phyloP scores from a whole-genome alignment of 176 grass and related monocot genomes.

The Musa itinerans region DNA sequence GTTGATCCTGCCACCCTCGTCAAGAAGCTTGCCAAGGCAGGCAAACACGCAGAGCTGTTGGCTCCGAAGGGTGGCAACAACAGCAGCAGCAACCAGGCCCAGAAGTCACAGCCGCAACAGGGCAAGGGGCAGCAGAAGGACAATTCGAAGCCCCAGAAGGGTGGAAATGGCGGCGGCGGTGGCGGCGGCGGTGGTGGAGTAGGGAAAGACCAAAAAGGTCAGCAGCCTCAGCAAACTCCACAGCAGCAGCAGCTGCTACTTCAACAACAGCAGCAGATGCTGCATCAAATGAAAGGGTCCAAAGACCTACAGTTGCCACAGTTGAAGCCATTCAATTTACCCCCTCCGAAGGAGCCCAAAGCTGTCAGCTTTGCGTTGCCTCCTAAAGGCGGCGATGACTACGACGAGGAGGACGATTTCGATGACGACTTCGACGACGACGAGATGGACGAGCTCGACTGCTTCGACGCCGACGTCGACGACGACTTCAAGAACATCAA shows the following conservation, averaged over 20 bases:
- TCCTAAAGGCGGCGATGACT: constrained; percentile 18
- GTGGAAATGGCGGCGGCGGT: neutral
- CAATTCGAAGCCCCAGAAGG: neutral
- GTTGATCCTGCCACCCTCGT: constrained; percentile 78
- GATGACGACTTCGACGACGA: constrained; percentile 22
- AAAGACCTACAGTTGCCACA: constrained; percentile 59
- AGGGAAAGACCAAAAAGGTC: constrained; percentile 15
- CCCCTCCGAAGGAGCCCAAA: constrained; percentile 48
- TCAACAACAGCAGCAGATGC: constrained; percentile 27
- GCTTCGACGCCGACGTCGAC: constrained; percentile 17
- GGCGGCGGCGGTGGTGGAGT: neutral
- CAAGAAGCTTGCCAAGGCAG: constrained; percentile 76
- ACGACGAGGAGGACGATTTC: constrained; percentile 38
- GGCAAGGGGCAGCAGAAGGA: constrained; percentile 24
- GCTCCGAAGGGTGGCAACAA: constrained; percentile 31
- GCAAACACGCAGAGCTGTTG: constrained; percentile 73
- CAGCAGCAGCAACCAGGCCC: constrained; percentile 35
- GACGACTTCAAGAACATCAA: constrained; percentile 31
- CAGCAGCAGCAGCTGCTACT: neutral
- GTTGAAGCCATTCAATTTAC: constrained; percentile 52
- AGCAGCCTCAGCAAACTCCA: neutral
- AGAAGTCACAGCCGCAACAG: constrained; percentile 37
- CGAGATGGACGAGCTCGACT: constrained; percentile 12
- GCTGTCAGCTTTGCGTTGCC: constrained; percentile 39
- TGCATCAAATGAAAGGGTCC: constrained; percentile 62